Evolutionary conservation across 495 filamentous ascomycete genomes (phyloP), one percentile per base, ranked within the genome.

Genomic region (Penicillium parvum): DNA sequence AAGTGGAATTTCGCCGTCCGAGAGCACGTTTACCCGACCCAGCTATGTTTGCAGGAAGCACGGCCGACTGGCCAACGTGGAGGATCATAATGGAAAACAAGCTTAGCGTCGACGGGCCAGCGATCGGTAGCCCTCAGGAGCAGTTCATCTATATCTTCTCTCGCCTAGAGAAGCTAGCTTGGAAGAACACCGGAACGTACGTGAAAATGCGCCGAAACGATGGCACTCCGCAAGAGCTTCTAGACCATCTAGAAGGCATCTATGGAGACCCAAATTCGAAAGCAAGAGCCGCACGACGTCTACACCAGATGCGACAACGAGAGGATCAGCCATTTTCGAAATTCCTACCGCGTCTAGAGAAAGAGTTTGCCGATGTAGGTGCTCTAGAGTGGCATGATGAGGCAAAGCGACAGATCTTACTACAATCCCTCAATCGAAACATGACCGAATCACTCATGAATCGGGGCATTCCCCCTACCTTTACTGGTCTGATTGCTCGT

Each of bases 121-220:
- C 42, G 18, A 45, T 45, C 12, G 27, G 42, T n/a, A 20, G 12
- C 3, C 25, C 12, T 3, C 12, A 37, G 16, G 42, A 37, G 14
- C 12, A 45, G 26, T 45, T 38, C 9, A 29, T 30, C 4, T 45
- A 45, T 15, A 18, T 45, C 0, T 45, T 45, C 32, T 45, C 42
- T 22, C 20, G 42, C 17, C 25, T 45, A 22, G 42, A 45, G 42
- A 45, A 45, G 32, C 32, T 37, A 2, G 33, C 26, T 0, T 37
- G 5, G 33, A 45, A 45, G 33, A 45, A 45, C 7, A 45, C 42
- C 17, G 18, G 33, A 37, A 37, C 26, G 10, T 45, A 28, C 17
- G 26, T 37, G 26, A 45, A 45, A 45, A 14, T 37, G 4, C 42
- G 33, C 11, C 19, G 26, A 16, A 21, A 36, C 12, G 32, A 35